Conservation (phyloP, 2,329 filamentous ascomycete species). For the Kalmusia sp. region DNA sequence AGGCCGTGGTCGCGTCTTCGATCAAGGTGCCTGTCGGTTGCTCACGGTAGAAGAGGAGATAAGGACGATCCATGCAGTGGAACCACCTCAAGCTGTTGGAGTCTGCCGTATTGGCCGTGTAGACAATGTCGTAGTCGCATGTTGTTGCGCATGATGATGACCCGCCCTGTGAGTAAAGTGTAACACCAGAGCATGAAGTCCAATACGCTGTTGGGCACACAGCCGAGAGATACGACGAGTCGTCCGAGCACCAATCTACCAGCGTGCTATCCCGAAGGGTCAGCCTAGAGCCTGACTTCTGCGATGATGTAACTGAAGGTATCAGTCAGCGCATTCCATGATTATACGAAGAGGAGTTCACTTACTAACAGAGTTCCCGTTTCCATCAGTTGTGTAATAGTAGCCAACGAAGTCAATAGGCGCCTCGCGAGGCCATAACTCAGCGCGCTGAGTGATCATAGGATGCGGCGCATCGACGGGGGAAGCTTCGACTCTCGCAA, state of each 20-base stretch:
- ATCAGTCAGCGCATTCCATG: background rate
- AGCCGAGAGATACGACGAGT: background rate
- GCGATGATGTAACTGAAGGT: background rate
- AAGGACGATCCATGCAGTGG: background rate
- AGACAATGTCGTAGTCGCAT: slow-evolving; percentile 11
- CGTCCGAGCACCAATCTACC: background rate
- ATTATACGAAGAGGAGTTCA: background rate
- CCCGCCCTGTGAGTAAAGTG: background rate
- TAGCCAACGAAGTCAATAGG: background rate
- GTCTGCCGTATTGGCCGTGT: background rate
- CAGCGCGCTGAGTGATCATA: slow-evolving; percentile 7
- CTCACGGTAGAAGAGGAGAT: background rate
- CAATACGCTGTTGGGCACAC: background rate
- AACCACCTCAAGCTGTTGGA: slow-evolving; percentile 2
- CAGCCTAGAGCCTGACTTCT: background rate
- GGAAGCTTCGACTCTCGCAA: background rate
- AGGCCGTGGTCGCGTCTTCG: background rate
- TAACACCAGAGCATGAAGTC: background rate
- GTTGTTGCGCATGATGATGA: background rate
- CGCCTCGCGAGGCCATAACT: background rate
- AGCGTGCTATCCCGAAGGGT: slow-evolving; percentile 2
- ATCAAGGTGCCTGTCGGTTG: background rate
- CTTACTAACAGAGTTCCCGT: background rate
- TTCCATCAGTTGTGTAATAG: background rate
- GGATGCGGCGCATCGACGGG: slow-evolving; percentile 2